These are phyloP conservation scores for Massospora cicadina DNA, from an alignment of 371 early-diverging fungal genomes.

Conservation along the genomic window DNA sequence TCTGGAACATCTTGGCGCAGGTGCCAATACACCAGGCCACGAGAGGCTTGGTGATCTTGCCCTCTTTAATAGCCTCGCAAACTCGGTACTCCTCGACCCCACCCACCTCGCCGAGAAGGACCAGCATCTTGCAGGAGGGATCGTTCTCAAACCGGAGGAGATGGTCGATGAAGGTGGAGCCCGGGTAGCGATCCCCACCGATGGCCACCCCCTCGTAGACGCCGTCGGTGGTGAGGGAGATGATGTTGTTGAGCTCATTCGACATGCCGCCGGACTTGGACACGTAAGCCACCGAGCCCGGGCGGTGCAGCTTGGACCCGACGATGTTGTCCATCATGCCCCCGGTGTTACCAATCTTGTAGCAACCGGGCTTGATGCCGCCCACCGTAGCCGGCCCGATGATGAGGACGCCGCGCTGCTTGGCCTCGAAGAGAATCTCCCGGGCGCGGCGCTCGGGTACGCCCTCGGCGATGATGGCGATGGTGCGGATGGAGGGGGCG, in stretches of 20 bases:
- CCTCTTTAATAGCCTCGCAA: slow-evolving; percentile 74
- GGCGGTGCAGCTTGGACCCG: slow-evolving; percentile 83
- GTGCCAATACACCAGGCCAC: slow-evolving; percentile 98
- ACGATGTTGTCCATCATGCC: slow-evolving; percentile 99
- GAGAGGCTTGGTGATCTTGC: slow-evolving; percentile 86
- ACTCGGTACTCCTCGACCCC: slow-evolving; percentile 94
- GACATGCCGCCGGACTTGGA: slow-evolving; percentile 98
- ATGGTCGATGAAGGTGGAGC: slow-evolving; percentile 96
- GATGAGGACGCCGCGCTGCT: slow-evolving; percentile 62
- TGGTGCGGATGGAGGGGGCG: slow-evolving; percentile 51
- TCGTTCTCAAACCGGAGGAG: slow-evolving; percentile 84
- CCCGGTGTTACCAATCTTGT: slow-evolving; percentile 98
- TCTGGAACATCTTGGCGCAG: slow-evolving; percentile 94
- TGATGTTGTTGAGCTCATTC: slow-evolving; percentile 96
- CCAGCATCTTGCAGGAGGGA: slow-evolving; percentile 82
- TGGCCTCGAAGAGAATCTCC: slow-evolving; percentile 69
- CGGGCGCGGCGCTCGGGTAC: slow-evolving; percentile 94
- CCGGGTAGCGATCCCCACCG: slow-evolving; percentile 96
- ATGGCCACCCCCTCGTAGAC: slow-evolving; percentile 97
- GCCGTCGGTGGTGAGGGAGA: slow-evolving; percentile 87
- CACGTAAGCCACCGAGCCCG: slow-evolving; percentile 93
- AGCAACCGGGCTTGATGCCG: slow-evolving; percentile 97
- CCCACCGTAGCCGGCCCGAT: slow-evolving; percentile 98
- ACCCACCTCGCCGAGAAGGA: slow-evolving; percentile 94
- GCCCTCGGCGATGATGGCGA: slow-evolving; percentile 97